Evolutionary conservation across 2,329 filamentous ascomycete species (phyloP), one percentile per base, ranked within the genome.

Genomic region (Alternaria solani): DNA sequence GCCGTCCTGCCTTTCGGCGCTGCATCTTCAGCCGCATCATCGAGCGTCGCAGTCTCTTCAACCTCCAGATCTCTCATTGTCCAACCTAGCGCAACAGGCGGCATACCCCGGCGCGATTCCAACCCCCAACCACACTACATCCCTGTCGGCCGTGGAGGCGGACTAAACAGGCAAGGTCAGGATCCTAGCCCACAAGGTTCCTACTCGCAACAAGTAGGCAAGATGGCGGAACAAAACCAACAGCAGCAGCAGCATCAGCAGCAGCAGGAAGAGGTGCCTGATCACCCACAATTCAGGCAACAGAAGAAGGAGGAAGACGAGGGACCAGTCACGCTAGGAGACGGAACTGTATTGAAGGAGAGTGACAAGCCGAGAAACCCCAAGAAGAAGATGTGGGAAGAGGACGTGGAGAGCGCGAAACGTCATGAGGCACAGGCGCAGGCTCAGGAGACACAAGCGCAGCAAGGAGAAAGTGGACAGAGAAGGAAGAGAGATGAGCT

Each of bases 311-410:
- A 71, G 9, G 68, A 73, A 12, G 67, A 76, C n/a, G 64, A 78
- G 3, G 72, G 74, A 3, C 72, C 67, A 25, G 76, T 76, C 34
- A 74, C 74, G 43, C 77, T 76, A 60, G 82, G 81, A 1, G 83
- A 83, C 62, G 82, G 85, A 30, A 77, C 78, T 20, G 81, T 81
- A 4, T 74, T 84, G 51, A 62, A 80, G 58, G 71, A 82, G 62
- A 76, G 71, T 28, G 75, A 75, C 65, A 76, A 69, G 64, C 79
- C 75, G 26, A 69, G 74, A 28, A 89, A 89, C 73, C 85, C 86
- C 7, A 88, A 85, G 80, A 89, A 89, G 80, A 84, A 86, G 78
- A 84, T 85, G 78, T 87, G 86, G 81, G 86, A 88, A 65, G 86
- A 86, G 58, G 52, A 70, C 58, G 72, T 74, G 11, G 76, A 79